phyloP scores from a whole-genome alignment of 768 basidiomycete species.

The Tylopilus sp. region DNA sequence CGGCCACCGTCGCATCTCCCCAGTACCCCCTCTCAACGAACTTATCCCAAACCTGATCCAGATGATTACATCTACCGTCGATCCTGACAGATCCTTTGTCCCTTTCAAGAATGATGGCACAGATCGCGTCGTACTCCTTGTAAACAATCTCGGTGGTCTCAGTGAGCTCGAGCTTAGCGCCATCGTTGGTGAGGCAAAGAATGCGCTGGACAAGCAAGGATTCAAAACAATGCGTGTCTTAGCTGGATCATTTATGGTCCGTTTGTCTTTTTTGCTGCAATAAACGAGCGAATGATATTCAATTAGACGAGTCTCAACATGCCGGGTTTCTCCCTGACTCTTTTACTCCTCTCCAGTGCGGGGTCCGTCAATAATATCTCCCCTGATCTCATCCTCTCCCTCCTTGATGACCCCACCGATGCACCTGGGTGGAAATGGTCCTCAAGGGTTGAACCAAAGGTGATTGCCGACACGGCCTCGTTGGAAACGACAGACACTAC shows the following conservation, averaged over 20 bases:
- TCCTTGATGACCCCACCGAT: slow-evolving; percentile 64
- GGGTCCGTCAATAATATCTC: slow-evolving; percentile 38
- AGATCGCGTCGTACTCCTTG: slow-evolving; percentile 72
- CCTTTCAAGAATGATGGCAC: slow-evolving; percentile 58
- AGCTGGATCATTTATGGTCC: slow-evolving; percentile 84
- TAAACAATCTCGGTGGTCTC: slow-evolving; percentile 87
- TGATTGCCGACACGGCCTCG: slow-evolving; percentile 12
- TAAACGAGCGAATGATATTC: not conserved
- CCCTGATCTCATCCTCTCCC: slow-evolving; percentile 48
- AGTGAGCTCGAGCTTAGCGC: slow-evolving; percentile 79
- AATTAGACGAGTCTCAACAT: slow-evolving; percentile 83
- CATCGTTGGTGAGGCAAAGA: slow-evolving; percentile 59
- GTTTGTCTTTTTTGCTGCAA: slow-evolving; percentile 9
- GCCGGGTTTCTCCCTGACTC: slow-evolving; percentile 87
- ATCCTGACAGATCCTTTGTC: slow-evolving; percentile 75
- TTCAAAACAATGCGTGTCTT: slow-evolving; percentile 62
- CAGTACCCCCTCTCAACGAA: slow-evolving; percentile 65
- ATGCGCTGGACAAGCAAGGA: slow-evolving; percentile 50
- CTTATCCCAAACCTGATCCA: slow-evolving; percentile 70
- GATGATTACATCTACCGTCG: slow-evolving; percentile 65
- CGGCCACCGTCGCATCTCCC: slow-evolving; percentile 64
- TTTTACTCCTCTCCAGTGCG: slow-evolving; percentile 65
- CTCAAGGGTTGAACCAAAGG: slow-evolving; percentile 40
- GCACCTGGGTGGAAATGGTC: slow-evolving; percentile 89
- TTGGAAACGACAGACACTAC: slow-evolving; percentile 11